Base-by-base conservation (phyloP, 169 alveolate species). In the Neospora caninum region DNA sequence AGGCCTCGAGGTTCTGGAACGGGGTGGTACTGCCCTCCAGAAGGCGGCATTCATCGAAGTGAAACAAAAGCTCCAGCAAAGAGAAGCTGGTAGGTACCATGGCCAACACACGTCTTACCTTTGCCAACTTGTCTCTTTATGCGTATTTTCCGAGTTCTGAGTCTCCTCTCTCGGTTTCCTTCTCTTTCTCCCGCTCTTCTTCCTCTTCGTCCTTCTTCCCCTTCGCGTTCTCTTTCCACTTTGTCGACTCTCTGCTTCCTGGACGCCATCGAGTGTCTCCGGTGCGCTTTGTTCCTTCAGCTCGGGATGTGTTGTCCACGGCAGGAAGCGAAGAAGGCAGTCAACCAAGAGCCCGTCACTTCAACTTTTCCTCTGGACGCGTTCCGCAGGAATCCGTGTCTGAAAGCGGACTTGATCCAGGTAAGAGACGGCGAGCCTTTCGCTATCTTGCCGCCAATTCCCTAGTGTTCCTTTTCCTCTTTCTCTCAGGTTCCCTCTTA, bases 21-120 rank as follows among this genome's bases (percentile, higher is more conserved):
- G 80, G 10, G 92, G 92, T 6, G 92, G 92, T n/a, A 2, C 42
- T 18, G 70, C 92, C 27, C 80, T 86, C n/a, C 92, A 86, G 92
- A 43, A 38, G 36, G 70, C 42, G 49, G 45, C 41, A 34, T 86
- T 49, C 49, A 29, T n/a, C 20, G 80, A 34, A 31, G 80, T 86
- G 31, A 86, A 86, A 70, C 39, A 27, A 7, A n/a, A 29, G 4
- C 49, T 49, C 9, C 92, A 86, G 27, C 43, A 39, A 10, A 82
- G 64, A 64, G 64, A 36, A 82, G 39, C 16, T 9, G 73, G 73
- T 64, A 64, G 7, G 73, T 16, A 29, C 31, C 73, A 10, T 49
- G 58, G 13, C 73, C n/a, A 64, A 64, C 25, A 29, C 31, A 9
- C 20, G 4, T 29, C 73, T 49, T 13, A 49, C 58, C 58, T 49